Evolutionary conservation across 2,329 filamentous ascomycete species (phyloP), one percentile per base, ranked within the genome.

Genomic region (Fusarium siculi): DNA sequence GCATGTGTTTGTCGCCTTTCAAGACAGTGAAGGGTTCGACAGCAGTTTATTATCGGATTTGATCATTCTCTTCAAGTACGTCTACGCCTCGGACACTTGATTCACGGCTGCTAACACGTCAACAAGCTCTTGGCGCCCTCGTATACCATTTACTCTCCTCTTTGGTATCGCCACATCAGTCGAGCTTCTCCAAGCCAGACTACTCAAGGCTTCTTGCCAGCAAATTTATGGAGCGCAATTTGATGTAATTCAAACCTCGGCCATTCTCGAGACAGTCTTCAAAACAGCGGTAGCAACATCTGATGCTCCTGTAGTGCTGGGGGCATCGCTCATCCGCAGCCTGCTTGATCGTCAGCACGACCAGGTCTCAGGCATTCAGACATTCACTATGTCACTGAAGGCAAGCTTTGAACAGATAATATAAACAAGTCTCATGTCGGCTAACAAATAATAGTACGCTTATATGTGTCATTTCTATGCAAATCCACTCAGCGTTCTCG

Each of bases 381-480:
- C 89, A 14, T 93, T 96, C 78, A 86, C 92, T 53, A 89, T 89
- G 78, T 91, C 92, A 16, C 77, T 95, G 5, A 93, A 93, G 85
- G 91, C 91, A 80, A 74, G 80, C 28, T 59, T 54, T 19, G 16
- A 21, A 19, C 37, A 42, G 7, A 10, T 23, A 9, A 19, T 9
- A 32, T 6, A 28, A 5, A 23, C 21, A 36, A 4, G 34, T 21
- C 30, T 21, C 34, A 25, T 30, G 18, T 54, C 39, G 37, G 25
- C 69, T 77, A 43, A 78, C 75, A 8, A 44, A 9, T 25, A 69
- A 23, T 79, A 94, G 88, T 96, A 96, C 81, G 90, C 92, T 2
- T 94, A 95, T 78, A 95, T 97, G 93, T 93, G 92, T 64, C 93
- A 95, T 79, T 96, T 93, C 78, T 96, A 94, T 75, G 92, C 92